Evolutionary conservation across 1,284 basidiomycete species (phyloP), one percentile per base, ranked within the genome.

Genomic region (Rhodotorula sp.): DNA sequence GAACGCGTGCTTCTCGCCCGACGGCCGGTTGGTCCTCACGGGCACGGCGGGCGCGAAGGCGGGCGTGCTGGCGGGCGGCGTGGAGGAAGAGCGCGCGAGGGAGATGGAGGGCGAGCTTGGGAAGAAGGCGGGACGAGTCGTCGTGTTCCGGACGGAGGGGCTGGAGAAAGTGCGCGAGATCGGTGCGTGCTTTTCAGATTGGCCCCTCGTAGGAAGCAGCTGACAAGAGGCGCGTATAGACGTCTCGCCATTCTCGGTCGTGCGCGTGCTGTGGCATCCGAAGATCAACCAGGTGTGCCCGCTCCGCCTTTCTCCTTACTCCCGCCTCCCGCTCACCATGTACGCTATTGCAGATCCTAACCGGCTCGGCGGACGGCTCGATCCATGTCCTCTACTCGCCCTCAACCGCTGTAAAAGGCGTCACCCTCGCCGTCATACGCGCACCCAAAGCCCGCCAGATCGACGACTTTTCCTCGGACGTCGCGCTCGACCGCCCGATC

Each of bases 321-420:
- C 19, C 29, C 36, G 1, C 27, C 25, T 6, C 48, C 25, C 27
- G 27, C 7, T n/a, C 50, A 15, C 44, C 50, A 29, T 64, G 17
- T 53, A 19, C 66, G 64, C n/a, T n/a, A n/a, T n/a, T n/a, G n/a
- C 82, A 93, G 90, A 91, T 97, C 79, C 85, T 97, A 66, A 87
- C 90, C 39, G 90, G 92, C 2, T 85, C 93, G 62, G 91, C 94
- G n/a, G 91, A 88, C 75, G 97, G 96, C 37, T 85, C 89, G 70
- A 89, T 97, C 76, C 87, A 89, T 69, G 91, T 98, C 66, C 85
- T 96, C 61, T 99, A 99, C 83, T 95, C 92, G 56, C 92, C 94
- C 3, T 83, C 85, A 64, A 88, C 89, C 29, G 97, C 94, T 21
- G 83, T 90, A 72, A 93, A 96, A 79, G 97, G 97, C 12, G 95